Evolutionary conservation across 1,284 basidiomycete genomes (phyloP), one percentile per base, ranked within the genome.

Genomic region (Lignosus rhinocerotis): DNA sequence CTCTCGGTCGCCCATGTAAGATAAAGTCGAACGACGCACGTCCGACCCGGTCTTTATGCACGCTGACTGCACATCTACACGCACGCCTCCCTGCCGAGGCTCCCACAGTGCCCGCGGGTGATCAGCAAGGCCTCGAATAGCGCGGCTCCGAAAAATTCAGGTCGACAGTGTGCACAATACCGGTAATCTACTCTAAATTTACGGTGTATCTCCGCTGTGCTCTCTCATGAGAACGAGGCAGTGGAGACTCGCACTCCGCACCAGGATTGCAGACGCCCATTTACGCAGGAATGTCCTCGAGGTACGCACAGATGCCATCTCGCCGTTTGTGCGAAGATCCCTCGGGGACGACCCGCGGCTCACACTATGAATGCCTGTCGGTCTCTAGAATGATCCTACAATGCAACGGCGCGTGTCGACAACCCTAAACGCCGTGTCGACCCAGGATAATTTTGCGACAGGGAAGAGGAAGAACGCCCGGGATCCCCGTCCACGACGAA

Each of bases 241-340:
- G 56, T 54, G 56, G 46, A 56, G 56, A 58, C 51, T 36, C 53
- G 49, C 50, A 39, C 56, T 53, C 52, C 41, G 53, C 39, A 43
- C 25, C 33, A 17, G 36, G 38, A 8, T 43, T 25, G 30, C 50
- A 61, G 62, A 43, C 62, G 62, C 62, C 62, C 59, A 56, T 44
- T 53, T 56, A 49, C 19, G n/a, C 53, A 43, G 33, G 58, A 56
- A 48, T 17, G 56, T 32, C 30, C 11, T 52, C 58, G 46, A 63
- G 58, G 62, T 59, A 57, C 58, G 19, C 17, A 21, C 42, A 58
- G 57, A 55, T 49, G 49, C 51, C 25, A 34, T 49, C 50, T 47
- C 54, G 44, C 56, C 56, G 25, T 60, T 56, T 60, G 62, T 63
- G 62, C 62, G 58, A 63, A 51, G 54, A 60, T 63, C 62, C 59